Evolutionary conservation across 2,329 filamentous ascomycete species (phyloP), one percentile per base, ranked within the genome.

Genomic region (Fusarium sp.): DNA sequence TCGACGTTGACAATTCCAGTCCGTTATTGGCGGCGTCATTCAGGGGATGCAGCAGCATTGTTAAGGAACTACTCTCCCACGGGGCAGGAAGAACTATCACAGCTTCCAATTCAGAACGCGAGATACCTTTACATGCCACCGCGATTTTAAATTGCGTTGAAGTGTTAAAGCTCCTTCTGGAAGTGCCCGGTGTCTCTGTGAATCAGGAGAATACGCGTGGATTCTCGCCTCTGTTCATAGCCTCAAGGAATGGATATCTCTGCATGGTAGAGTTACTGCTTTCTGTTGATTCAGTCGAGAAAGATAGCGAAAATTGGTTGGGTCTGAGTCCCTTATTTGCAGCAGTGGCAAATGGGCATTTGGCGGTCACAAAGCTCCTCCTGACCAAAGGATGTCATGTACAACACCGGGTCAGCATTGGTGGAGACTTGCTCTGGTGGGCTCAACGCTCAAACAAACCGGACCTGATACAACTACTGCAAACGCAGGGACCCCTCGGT

Each of bases 141-240:
- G 26, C 30, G 3, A 0, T 0, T 1, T 0, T 0, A 0, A 1
- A 22, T 8, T 0, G 1, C 8, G 14, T n/a, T 11, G 9, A 39
- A 8, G 13, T 32, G 0, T 3, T 62, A 2, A 36, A 5, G 2
- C 9, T 52, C 0, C 26, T 65, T 8, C 12, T 63, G 2, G 24
- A 7, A 0, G 20, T 32, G 1, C 39, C 45, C 0, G 24, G 9
- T 9, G 9, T 17, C 4, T 2, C 14, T 0, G 1, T 39, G 6
- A 47, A 52, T 6, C n/a, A 47, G 7, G 6, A 15, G 7, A n/a
- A 14, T 0, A 8, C 3, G 0, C 9, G 28, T 11, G 58, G 22
- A 0, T 13, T 24, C 8, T 15, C 62, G 0, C 12, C 62, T 0
- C 22, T 65, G 0, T 64, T 47, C 10, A 14, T 13, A 0, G 59